Evolutionary conservation across 192 early-diverging fungal species (phyloP).

Genomic region (Geosiphon pyriformis): DNA sequence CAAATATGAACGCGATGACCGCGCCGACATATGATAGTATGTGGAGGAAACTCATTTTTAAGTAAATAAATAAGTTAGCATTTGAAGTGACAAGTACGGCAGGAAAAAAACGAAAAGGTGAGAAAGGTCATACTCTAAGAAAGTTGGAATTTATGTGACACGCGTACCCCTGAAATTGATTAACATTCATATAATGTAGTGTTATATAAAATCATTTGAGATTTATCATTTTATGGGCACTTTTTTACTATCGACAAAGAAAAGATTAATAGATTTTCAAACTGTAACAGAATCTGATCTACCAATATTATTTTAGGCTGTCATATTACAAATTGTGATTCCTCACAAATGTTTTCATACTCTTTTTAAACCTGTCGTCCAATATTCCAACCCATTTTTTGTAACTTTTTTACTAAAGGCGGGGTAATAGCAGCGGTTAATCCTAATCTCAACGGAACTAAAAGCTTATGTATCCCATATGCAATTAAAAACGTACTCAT

Average conservation of each 20-base stretch:
- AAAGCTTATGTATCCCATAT: slow-evolving; percentile 57
- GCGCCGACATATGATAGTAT: slow-evolving; percentile 50
- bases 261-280: too few relatives aligned
- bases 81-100: not conserved
- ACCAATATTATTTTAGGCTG: too few relatives aligned
- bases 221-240: too few relatives aligned
- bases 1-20: slow-evolving; percentile 45
- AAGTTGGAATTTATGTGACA: not conserved
- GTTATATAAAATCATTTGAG: too few relatives aligned
- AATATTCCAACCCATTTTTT: slow-evolving; percentile 42
- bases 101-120: not conserved
- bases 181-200: too few relatives aligned
- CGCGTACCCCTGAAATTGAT: not conserved
- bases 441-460: slow-evolving; percentile 49
- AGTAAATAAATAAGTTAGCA: too few relatives aligned
- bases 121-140: not conserved
- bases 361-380: not conserved
- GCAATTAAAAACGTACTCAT: slow-evolving; percentile 50
- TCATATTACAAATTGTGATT: too few relatives aligned
- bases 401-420: slow-evolving; percentile 39
- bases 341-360: too few relatives aligned
- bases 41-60: slow-evolving; percentile 19
- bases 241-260: too few relatives aligned
- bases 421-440: slow-evolving; percentile 52
- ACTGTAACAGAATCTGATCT: too few relatives aligned